phyloP scores from a whole-genome alignment of 2,329 filamentous ascomycete genomes.

The Akanthomyces dipterigenus region DNA sequence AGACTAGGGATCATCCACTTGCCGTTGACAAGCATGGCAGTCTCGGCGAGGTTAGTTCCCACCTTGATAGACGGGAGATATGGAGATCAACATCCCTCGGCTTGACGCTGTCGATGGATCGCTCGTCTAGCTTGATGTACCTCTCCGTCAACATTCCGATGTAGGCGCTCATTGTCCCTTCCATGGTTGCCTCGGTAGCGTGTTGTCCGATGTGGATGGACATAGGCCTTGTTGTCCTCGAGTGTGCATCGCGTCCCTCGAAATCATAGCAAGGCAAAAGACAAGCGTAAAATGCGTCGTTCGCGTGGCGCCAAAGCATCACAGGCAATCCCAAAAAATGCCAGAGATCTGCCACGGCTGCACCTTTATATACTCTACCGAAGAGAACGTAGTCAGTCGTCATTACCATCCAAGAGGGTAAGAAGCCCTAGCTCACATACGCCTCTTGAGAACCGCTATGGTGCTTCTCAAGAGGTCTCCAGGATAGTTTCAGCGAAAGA shows the following conservation, averaged over 20 bases:
- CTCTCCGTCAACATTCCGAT: too few species aligned
- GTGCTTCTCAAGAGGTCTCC: background rate
- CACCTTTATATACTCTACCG: background rate
- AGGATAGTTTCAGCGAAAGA: background rate
- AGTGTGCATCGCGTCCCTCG: background rate
- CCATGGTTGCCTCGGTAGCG: background rate
- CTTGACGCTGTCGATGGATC: background rate
- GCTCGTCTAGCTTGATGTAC: background rate
- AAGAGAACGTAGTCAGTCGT: background rate
- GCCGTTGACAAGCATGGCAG: background rate
- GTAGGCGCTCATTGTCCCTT: background rate
- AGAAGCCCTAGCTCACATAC: background rate
- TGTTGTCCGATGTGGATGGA: background rate
- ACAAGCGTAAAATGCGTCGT: too few species aligned
- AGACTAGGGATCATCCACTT: too few species aligned
- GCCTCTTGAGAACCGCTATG: constrained; percentile 4
- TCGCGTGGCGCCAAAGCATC: background rate
- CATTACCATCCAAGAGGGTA: background rate
- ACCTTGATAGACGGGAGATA: constrained; percentile 1
- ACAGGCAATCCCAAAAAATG: background rate
- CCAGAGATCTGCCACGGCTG: background rate
- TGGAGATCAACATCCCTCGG: too few species aligned
- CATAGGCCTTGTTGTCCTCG: background rate
- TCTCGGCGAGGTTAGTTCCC: background rate
- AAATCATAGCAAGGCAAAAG: background rate